These are phyloP conservation scores for Syzygium aqueum DNA, from an alignment of 345 rosid genomes.

Conservation along the genomic window DNA sequence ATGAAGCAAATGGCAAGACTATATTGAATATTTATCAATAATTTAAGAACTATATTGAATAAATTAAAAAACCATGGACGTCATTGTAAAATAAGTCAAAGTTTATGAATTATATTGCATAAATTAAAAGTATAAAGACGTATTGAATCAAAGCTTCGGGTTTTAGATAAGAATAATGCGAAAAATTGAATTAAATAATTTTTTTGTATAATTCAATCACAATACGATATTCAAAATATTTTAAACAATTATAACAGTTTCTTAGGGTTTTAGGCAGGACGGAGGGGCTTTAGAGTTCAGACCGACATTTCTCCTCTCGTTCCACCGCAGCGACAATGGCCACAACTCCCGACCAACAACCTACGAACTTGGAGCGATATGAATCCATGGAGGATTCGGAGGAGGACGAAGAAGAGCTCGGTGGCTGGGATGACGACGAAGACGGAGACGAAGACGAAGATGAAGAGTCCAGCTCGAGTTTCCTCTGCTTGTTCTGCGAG, in stretches of 20 bases:
- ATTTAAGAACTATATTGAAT: background rate
- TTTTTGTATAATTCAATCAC: background rate
- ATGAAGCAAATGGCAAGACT: background rate
- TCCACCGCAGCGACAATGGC: background rate
- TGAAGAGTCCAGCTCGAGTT: conserved; percentile 26
- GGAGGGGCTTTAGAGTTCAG: background rate
- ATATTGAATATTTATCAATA: background rate
- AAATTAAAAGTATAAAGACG: no score
- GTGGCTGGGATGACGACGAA: conserved; percentile 48
- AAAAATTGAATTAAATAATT: no score
- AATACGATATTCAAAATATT: background rate
- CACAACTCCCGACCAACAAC: background rate
- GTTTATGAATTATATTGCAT: background rate
- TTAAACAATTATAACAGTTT: background rate
- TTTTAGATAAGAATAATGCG: no score
- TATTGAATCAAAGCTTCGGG: no score
- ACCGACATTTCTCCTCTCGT: background rate
- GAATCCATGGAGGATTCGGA: background rate
- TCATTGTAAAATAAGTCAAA: background rate
- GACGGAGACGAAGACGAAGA: conserved; percentile 40
- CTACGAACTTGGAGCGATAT: background rate
- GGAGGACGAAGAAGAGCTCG: conserved; percentile 5
- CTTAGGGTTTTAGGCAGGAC: background rate
- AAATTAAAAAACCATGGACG: background rate
- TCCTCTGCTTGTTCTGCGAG: conserved; percentile 60